Conservation (phyloP, 352 stramenopile genomes). For the Globisporangium echinulatum region DNA sequence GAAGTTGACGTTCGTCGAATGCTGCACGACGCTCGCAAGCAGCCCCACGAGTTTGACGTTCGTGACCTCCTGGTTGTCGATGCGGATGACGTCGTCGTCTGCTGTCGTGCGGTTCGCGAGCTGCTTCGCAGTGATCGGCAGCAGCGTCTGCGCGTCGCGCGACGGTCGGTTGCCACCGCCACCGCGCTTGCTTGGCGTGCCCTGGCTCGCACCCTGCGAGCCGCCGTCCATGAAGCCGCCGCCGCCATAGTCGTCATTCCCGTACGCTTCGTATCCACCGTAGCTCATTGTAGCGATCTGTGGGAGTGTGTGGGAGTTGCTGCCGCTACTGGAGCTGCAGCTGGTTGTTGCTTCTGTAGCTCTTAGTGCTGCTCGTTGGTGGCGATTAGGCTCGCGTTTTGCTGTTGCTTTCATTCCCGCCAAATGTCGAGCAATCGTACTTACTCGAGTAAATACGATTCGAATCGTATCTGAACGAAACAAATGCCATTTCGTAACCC, state of each 20-base stretch:
- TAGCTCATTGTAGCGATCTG: conserved; percentile 30
- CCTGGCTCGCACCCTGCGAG: conserved; percentile 46
- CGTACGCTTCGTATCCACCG: conserved; percentile 67
- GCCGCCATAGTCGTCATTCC: conserved; percentile 61
- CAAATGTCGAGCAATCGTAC: not conserved
- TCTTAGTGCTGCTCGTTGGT: not conserved
- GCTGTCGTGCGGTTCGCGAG: conserved; percentile 35
- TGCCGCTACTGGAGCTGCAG: too few relatives aligned
- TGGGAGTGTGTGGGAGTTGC: too few relatives aligned
- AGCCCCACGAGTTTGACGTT: conserved; percentile 88
- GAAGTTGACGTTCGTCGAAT: conserved; percentile 91
- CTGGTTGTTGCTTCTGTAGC: too few relatives aligned
- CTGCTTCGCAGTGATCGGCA: conserved; percentile 90
- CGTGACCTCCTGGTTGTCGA: conserved; percentile 88
- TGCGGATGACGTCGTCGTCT: conserved; percentile 61
- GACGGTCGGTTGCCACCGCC: conserved; percentile 23
- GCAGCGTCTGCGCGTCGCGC: conserved; percentile 80
- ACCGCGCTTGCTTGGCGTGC: conserved; percentile 42
- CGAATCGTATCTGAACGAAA: too few relatives aligned
- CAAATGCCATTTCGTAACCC: too few relatives aligned
- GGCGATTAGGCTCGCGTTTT: not conserved
- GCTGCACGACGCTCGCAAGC: conserved; percentile 63
- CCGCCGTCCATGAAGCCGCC: conserved; percentile 58
- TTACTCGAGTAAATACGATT: not conserved
- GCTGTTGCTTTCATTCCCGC: not conserved